Percentiles rank a stretch among this genome's conserved stretches.
Conservation (phyloP, 768 basidiomycete genomes). For the Tephrocybe sp. region DNA sequence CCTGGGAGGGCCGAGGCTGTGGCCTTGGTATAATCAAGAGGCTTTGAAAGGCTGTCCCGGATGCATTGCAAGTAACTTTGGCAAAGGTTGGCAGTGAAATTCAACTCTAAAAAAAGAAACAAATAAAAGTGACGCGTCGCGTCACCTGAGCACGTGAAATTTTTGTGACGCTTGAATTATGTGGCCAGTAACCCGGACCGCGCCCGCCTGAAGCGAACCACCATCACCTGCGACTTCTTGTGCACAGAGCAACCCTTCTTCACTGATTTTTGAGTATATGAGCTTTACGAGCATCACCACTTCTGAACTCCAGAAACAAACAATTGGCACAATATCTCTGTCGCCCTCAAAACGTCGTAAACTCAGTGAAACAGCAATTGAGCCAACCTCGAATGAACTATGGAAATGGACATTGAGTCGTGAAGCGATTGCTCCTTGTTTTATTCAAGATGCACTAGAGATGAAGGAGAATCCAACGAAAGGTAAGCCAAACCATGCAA, state of each 20-base stretch:
- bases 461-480: constrained; percentile 37
- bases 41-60: too few species aligned
- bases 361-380: not conserved
- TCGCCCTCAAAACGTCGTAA: constrained; percentile 22
- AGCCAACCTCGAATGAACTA: constrained; percentile 21
- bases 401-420: constrained; percentile 57
- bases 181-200: too few species aligned
- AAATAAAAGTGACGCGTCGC: too few species aligned
- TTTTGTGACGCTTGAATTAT: too few species aligned
- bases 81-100: too few species aligned
- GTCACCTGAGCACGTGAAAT: too few species aligned
- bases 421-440: constrained; percentile 55
- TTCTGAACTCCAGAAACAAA: constrained; percentile 12
- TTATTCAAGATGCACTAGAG: constrained; percentile 46
- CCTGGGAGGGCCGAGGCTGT: too few species aligned
- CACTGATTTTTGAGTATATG: not conserved
- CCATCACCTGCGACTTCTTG: not conserved
- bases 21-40: too few species aligned
- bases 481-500: constrained; percentile 21
- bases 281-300: constrained; percentile 21
- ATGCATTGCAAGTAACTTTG: too few species aligned
- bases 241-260: not conserved
- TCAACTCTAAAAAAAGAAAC: too few species aligned
- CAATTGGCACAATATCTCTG: constrained; percentile 12
- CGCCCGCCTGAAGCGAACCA: too few species aligned